These are phyloP conservation scores for Tetrapisispora namnaoensis DNA, from an alignment of 805 yeast genomes.

Conservation along the genomic window DNA sequence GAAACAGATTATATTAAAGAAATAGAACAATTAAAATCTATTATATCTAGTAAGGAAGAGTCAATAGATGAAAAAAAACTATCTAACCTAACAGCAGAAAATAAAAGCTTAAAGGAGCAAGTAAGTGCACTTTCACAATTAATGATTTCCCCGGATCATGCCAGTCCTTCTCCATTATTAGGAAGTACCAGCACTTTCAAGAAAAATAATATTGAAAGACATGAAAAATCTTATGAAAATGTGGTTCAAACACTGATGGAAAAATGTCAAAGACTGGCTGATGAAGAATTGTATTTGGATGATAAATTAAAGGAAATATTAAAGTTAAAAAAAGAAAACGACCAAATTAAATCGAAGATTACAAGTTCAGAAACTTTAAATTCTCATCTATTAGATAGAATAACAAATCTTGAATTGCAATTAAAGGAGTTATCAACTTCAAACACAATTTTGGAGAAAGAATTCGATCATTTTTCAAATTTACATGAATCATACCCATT, in stretches of 20 bases:
- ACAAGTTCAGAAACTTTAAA: slow-evolving; percentile 16
- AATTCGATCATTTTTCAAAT: slow-evolving; percentile 10
- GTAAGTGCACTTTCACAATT: slow-evolving; percentile 8
- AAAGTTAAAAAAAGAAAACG: slow-evolving; percentile 7
- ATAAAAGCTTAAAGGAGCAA: slow-evolving; percentile 8
- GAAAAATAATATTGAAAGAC: not conserved
- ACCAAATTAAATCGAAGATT: slow-evolving; percentile 7
- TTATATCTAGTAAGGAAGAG: not conserved
- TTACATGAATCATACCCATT: not conserved
- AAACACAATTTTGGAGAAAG: slow-evolving; percentile 11
- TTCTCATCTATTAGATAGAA: slow-evolving; percentile 15
- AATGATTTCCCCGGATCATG: slow-evolving; percentile 2
- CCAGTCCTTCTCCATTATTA: not conserved
- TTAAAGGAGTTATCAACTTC: slow-evolving; percentile 10
- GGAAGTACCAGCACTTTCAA: not conserved
- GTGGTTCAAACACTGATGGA: slow-evolving; percentile 14
- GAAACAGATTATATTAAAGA: slow-evolving; percentile 9
- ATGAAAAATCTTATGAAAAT: slow-evolving; percentile 4
- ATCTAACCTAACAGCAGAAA: slow-evolving; percentile 4
- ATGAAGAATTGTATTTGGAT: slow-evolving; percentile 15
- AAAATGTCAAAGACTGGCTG: slow-evolving; percentile 18
- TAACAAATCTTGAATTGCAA: slow-evolving; percentile 14
- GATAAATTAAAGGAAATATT: slow-evolving; percentile 9
- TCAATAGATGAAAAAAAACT: not conserved
- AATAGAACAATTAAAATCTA: slow-evolving; percentile 1